Conservation (phyloP, 495 filamentous ascomycete genomes). For the Lasiosphaeria hispida region DNA sequence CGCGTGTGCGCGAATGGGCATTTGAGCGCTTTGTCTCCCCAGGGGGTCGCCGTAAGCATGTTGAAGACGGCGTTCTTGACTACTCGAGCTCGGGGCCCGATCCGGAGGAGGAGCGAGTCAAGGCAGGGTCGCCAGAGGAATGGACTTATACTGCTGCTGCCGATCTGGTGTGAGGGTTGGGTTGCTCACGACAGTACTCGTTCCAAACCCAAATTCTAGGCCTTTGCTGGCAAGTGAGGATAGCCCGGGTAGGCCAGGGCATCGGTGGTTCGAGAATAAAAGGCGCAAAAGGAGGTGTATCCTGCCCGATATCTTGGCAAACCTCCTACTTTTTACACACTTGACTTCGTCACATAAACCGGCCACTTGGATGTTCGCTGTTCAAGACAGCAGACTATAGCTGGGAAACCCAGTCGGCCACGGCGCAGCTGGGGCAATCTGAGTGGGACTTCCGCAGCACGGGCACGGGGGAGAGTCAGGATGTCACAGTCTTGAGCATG, state of each 20-base stretch:
- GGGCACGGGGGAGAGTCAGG: too few species aligned
- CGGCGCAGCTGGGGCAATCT: too few species aligned
- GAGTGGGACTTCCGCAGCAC: too few species aligned
- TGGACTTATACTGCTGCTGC: not conserved
- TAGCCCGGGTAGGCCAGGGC: not conserved
- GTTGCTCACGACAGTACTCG: too few species aligned
- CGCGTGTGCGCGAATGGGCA: constrained; percentile 25
- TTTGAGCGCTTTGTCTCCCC: constrained; percentile 1
- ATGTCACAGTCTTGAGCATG: too few species aligned
- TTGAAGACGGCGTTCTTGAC: not conserved
- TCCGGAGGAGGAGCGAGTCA: not conserved
- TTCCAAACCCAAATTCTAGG: too few species aligned
- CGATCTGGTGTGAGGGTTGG: too few species aligned
- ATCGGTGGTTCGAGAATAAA: not conserved
- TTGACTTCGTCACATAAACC: not conserved
- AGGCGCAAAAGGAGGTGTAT: not conserved
- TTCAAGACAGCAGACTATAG: too few species aligned
- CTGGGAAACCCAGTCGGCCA: too few species aligned
- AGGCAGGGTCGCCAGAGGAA: not conserved
- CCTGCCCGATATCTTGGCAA: not conserved
- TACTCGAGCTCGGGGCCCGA: not conserved
- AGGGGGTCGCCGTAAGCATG: not conserved
- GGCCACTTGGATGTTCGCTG: not conserved
- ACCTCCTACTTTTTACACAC: not conserved
- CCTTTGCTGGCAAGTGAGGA: not conserved